Conservation (phyloP, 768 basidiomycete species). For the Russula sp. region DNA sequence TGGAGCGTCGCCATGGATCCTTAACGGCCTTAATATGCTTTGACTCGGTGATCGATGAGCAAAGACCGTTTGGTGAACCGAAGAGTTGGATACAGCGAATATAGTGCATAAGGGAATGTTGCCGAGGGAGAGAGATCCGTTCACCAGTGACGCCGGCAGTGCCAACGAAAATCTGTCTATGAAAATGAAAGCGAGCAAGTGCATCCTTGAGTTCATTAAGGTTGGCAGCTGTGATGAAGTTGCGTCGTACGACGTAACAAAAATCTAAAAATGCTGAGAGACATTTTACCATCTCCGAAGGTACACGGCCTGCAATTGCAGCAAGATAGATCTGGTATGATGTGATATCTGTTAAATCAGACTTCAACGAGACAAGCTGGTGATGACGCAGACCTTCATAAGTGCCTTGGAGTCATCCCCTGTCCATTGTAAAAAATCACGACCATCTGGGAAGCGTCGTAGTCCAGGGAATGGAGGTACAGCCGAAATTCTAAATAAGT, state of each 20-base stretch:
- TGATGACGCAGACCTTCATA: background rate
- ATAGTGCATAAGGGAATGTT: slow-evolving; percentile 17
- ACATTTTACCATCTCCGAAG: background rate
- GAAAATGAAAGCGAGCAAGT: background rate
- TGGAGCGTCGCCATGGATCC: slow-evolving; percentile 25
- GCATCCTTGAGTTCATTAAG: slow-evolving; percentile 2
- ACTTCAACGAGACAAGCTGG: too few relatives aligned
- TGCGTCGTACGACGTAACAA: slow-evolving; percentile 17
- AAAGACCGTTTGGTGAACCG: slow-evolving; percentile 21
- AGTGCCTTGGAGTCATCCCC: background rate
- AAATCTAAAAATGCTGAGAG: background rate
- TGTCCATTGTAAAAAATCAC: background rate
- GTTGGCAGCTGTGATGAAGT: background rate
- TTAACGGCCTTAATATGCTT: slow-evolving; percentile 13
- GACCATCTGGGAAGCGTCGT: background rate
- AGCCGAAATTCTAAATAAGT: slow-evolving; percentile 6
- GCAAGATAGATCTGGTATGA: background rate
- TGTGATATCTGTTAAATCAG: background rate
- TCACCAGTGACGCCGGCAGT: slow-evolving; percentile 8
- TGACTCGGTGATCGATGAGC: slow-evolving; percentile 25
- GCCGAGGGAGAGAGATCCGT: slow-evolving; percentile 17
- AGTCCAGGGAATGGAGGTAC: background rate
- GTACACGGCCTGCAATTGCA: background rate
- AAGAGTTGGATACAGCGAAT: background rate
- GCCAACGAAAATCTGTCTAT: slow-evolving; percentile 4